Conservation (phyloP, 2,329 filamentous ascomycete species). For the Fusarium sororula region DNA sequence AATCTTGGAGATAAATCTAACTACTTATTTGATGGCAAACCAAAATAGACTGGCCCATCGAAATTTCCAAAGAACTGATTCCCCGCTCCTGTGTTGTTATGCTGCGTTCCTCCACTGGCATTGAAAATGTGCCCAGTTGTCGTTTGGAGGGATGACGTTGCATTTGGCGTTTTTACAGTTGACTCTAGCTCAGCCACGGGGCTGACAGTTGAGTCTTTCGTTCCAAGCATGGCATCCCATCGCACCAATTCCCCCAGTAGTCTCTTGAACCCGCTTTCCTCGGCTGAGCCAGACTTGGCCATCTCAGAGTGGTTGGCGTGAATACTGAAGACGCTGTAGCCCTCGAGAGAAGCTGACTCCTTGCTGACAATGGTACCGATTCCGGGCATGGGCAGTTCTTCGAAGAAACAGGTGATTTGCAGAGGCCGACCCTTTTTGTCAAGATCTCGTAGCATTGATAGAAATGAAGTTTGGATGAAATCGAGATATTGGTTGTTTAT, state of each 20-base stretch:
- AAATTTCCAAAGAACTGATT: background rate
- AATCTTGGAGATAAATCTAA: background rate
- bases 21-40: background rate
- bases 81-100: background rate
- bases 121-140: background rate
- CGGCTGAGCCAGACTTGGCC: slow-evolving; percentile 18
- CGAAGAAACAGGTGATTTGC: background rate
- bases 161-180: background rate
- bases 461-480: background rate
- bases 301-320: slow-evolving; percentile 44
- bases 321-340: slow-evolving; percentile 42
- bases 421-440: background rate
- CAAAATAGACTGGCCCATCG: background rate
- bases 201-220: background rate
- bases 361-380: slow-evolving; percentile 43
- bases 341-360: slow-evolving; percentile 45
- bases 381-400: background rate
- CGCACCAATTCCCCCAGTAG: background rate
- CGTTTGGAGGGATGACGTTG: background rate
- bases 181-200: background rate
- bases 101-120: background rate
- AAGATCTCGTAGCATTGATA: background rate
- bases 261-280: slow-evolving; percentile 20
- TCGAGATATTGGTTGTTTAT: background rate
- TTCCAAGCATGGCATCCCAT: background rate